Evolutionary conservation across 2,329 filamentous ascomycete species (phyloP).

Genomic region (Thelonectria discophora): DNA sequence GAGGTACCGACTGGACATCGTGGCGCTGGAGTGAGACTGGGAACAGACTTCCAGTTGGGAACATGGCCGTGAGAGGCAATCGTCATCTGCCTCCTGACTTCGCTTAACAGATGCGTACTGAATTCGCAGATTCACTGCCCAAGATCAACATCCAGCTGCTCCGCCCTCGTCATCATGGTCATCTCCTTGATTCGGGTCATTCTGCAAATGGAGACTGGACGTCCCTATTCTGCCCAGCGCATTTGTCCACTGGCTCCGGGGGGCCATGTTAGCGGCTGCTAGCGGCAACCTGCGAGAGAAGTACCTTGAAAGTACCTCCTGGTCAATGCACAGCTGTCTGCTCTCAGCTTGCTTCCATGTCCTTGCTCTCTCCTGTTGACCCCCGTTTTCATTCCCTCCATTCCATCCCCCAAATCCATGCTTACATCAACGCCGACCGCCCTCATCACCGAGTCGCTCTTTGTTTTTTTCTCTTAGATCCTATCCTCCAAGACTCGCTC

Average conservation of each 20-base stretch:
- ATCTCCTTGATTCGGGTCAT: no score
- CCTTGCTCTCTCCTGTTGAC: slow-evolving; percentile 1
- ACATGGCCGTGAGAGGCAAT: no score
- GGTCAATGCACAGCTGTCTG: slow-evolving; percentile 6
- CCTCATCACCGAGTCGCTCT: slow-evolving; percentile 26
- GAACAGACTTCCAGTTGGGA: no score
- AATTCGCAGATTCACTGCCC: no score
- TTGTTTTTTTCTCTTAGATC: slow-evolving; percentile 14
- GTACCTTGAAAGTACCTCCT: slow-evolving; percentile 31
- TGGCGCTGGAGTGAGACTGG: background rate
- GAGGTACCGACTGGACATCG: background rate
- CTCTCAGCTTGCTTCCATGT: background rate
- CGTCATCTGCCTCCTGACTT: background rate
- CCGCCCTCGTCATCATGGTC: background rate
- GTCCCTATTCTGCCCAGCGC: no score
- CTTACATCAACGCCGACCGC: slow-evolving; percentile 33
- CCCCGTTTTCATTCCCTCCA: slow-evolving; percentile 25
- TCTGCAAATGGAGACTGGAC: background rate
- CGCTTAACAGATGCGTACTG: background rate
- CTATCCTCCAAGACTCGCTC: slow-evolving; percentile 9
- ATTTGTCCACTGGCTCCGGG: background rate
- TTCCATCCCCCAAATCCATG: slow-evolving; percentile 19
- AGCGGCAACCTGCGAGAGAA: slow-evolving; percentile 17
- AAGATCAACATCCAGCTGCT: background rate
- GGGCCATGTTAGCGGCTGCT: background rate